Base-by-base conservation (phyloP, 2,329 filamentous ascomycete species). In the Herpotrichia juniperi region DNA sequence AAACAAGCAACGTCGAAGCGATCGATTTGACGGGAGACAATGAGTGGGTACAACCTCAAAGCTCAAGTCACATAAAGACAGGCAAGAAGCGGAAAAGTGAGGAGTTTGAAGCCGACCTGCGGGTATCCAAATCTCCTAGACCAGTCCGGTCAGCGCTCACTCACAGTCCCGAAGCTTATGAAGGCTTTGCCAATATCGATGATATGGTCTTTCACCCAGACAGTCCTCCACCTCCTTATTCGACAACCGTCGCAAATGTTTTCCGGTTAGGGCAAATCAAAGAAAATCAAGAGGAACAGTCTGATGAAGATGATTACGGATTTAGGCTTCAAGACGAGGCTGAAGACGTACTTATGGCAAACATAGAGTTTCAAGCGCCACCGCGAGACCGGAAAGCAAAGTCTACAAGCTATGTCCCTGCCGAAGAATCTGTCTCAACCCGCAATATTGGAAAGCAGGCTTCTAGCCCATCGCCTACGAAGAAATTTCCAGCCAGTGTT, bases 81-180 rank as follows among this genome's bases (percentile, higher is more conserved):
- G 58, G 66, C 25, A 74, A 73, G 50, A 80, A 80, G 61, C 69
- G 78, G 37, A 79, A 78, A 62, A 80, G 77, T 58, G 74, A 76
- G n/a, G 77, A 79, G 49, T 73, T 70, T 42, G 73, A 72, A 28
- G 55, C 59, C 24, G 71, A 71, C 28, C 17, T 62, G 3, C 45
- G 47, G 17, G 56, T 44, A 1, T 31, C 40, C 22, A 62, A 59
- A 37, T 64, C 64, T 25, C 56, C 62, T 2, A 56, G 59, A 30
- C 56, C 60, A 26, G 50, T 48, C 7, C 57, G 45, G 22, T 48
- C 49, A 4, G 43, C 56, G 24, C 53, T 56, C 11, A 46, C 50
- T 32, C 34, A 32, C 16, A 66, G 57, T 42, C 56, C 61, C 22
- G 55, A 58, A n/a, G 44, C 39, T 22, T 48, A 30, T 12, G 59